phyloP scores from a whole-genome alignment of 2,329 filamentous ascomycete genomes.

The Diplodia scrobiculata region DNA sequence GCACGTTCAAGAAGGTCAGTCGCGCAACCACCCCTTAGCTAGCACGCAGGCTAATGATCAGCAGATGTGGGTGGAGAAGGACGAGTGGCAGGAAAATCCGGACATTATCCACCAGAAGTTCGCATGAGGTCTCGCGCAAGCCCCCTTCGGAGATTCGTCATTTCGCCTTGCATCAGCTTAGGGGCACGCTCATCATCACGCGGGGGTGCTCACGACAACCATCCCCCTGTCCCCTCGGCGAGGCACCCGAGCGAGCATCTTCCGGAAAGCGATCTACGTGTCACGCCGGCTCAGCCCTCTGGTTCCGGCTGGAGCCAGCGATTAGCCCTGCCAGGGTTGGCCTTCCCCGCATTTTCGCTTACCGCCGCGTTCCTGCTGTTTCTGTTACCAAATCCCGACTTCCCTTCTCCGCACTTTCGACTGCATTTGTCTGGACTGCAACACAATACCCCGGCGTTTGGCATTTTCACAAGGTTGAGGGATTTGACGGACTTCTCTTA shows the following conservation, averaged over 20 bases:
- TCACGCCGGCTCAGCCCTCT: slow-evolving; percentile 24
- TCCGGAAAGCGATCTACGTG: slow-evolving; percentile 20
- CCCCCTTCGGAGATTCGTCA: slow-evolving; percentile 21
- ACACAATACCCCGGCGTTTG: slow-evolving; percentile 30
- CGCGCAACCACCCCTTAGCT: slow-evolving; percentile 11
- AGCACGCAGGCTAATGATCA: slow-evolving; percentile 37
- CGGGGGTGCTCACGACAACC: background rate
- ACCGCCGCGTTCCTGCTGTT: slow-evolving; percentile 27
- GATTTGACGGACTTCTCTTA: slow-evolving; percentile 24
- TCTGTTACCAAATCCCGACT: slow-evolving; percentile 29
- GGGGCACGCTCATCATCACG: slow-evolving; percentile 16
- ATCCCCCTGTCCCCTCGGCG: slow-evolving; percentile 9
- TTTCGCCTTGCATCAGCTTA: slow-evolving; percentile 12
- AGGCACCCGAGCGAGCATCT: slow-evolving; percentile 2
- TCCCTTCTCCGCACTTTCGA: slow-evolving; percentile 24
- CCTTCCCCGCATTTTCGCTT: slow-evolving; percentile 30
- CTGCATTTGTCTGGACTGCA: slow-evolving; percentile 25
- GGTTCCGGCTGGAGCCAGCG: slow-evolving; percentile 25
- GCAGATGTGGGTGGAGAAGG: slow-evolving; percentile 99
- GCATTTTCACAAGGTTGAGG: slow-evolving; percentile 21
- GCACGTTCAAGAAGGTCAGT: slow-evolving; percentile 92
- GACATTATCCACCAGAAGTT: slow-evolving; percentile 99
- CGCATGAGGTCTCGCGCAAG: slow-evolving; percentile 56
- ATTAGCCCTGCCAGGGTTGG: slow-evolving; percentile 17
- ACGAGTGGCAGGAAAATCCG: slow-evolving; percentile 99